Percentiles rank a stretch among this genome's conserved stretches.
Evolutionary conservation across 2,329 filamentous ascomycete genomes (phyloP).

Genomic region (Alternaria brassicae): DNA sequence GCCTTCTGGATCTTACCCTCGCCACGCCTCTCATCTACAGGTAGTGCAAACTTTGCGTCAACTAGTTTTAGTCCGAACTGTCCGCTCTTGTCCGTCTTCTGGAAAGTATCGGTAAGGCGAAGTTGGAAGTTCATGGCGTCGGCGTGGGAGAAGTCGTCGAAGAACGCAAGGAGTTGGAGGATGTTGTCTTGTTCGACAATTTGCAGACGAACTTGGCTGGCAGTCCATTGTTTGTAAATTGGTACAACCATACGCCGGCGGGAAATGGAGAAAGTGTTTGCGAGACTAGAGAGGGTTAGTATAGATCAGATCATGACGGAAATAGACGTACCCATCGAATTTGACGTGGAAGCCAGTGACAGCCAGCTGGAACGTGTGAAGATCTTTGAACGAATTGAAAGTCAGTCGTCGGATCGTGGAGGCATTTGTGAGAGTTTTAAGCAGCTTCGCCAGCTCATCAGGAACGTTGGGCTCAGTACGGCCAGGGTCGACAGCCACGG

Average conservation of each 20-base stretch:
- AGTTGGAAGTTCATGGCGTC: conserved; percentile 89
- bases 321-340: conserved; percentile 43
- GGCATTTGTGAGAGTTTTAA: conserved; percentile 64
- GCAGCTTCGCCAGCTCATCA: conserved; percentile 67
- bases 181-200: conserved; percentile 78
- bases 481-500: conserved; percentile 68
- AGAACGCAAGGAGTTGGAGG: conserved; percentile 82
- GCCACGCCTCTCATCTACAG: conserved; percentile 61
- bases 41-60: conserved; percentile 89
- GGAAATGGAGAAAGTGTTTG: conserved; percentile 79
- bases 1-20: conserved; percentile 60
- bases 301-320: background rate
- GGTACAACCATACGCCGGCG: conserved; percentile 87
- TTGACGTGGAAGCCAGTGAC: conserved; percentile 79
- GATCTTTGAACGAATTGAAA: conserved; percentile 57
- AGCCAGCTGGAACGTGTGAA: conserved; percentile 80
- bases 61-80: conserved; percentile 80
- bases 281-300: conserved; percentile 55
- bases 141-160: conserved; percentile 85
- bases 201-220: conserved; percentile 79
- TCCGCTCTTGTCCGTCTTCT: conserved; percentile 59
- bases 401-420: conserved; percentile 74
- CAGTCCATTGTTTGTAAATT: conserved; percentile 94
- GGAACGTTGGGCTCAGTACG: conserved; percentile 55
- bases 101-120: conserved; percentile 83